phyloP scores from a whole-genome alignment of 768 basidiomycete species.

The Suillus americanus region DNA sequence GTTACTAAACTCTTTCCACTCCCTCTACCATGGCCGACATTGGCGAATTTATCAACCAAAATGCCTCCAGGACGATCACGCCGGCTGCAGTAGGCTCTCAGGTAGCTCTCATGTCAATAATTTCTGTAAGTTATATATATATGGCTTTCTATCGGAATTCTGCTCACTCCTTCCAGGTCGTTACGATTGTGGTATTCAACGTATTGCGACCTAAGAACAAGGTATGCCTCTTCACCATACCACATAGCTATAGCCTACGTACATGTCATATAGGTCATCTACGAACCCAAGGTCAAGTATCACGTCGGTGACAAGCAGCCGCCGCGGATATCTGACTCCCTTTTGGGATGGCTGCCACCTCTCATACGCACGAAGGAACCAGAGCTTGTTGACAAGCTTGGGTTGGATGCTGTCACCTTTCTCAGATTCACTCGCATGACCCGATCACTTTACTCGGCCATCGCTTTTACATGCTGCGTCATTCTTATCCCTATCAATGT shows the following conservation, averaged over 20 bases:
- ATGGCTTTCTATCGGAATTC: background rate
- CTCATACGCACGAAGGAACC: slow-evolving; percentile 82
- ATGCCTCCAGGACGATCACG: slow-evolving; percentile 61
- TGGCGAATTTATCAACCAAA: slow-evolving; percentile 33
- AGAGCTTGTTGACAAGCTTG: slow-evolving; percentile 85
- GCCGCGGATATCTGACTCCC: slow-evolving; percentile 76
- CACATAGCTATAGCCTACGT: background rate
- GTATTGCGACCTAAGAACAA: slow-evolving; percentile 87
- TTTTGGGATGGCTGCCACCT: slow-evolving; percentile 90
- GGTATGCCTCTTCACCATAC: slow-evolving; percentile 36
- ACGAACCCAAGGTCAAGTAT: slow-evolving; percentile 94
- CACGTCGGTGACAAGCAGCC: slow-evolving; percentile 75
- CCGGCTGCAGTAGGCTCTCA: slow-evolving; percentile 81
- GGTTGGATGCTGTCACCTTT: slow-evolving; percentile 91
- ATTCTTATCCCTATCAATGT: slow-evolving; percentile 87
- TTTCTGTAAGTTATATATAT: slow-evolving; percentile 59
- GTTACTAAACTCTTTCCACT: slow-evolving; percentile 18
- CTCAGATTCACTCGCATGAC: slow-evolving; percentile 89
- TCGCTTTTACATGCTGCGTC: slow-evolving; percentile 64
- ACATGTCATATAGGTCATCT: slow-evolving; percentile 60
- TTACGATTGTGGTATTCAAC: slow-evolving; percentile 78
- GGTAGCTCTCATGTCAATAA: slow-evolving; percentile 65
- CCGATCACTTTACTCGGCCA: slow-evolving; percentile 65
- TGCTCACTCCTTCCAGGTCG: slow-evolving; percentile 40
- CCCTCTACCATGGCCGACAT: slow-evolving; percentile 31